These are phyloP conservation scores for Excoecaria agallocha DNA, from an alignment of 345 rosid species.

Conservation along the genomic window DNA sequence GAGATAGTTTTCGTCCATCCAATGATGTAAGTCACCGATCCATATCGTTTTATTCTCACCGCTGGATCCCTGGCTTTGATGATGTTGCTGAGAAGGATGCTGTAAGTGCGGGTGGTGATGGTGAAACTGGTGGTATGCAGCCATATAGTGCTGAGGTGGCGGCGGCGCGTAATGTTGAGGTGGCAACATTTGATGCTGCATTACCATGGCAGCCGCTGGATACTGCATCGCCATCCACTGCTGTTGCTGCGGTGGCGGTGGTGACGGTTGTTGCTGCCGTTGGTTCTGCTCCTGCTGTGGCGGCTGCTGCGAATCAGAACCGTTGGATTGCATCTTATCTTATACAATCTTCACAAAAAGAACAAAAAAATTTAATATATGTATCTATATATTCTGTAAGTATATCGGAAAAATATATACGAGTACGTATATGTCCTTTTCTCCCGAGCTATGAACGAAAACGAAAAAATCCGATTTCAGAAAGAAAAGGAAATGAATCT, in stretches of 20 bases:
- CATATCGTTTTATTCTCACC: conserved; percentile 78
- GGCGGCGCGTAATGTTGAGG: conserved; percentile 55
- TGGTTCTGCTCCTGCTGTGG: conserved; percentile 35
- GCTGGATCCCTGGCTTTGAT: conserved; percentile 45
- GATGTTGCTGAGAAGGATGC: conserved; percentile 38
- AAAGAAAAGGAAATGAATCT: neutral
- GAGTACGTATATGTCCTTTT: neutral
- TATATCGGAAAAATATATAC: neutral
- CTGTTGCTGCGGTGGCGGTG: conserved; percentile 28
- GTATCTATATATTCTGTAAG: neutral
- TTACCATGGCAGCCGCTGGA: conserved; percentile 73
- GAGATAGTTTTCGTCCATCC: conserved; percentile 96
- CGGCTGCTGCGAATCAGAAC: conserved; percentile 37
- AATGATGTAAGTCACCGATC: conserved; percentile 95
- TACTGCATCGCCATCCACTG: conserved; percentile 80
- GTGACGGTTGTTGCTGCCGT: conserved; percentile 28
- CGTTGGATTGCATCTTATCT: conserved; percentile 53
- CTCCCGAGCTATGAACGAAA: neutral
- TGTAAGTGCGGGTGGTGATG: conserved; percentile 32
- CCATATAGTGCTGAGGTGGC: conserved; percentile 58
- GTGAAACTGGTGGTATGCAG: conserved; percentile 29
- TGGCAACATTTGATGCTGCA: conserved; percentile 83
- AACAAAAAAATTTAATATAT: neutral
- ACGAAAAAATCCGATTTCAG: neutral
- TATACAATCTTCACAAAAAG: neutral